Conservation (phyloP, 306 rosid species). For the Begonia masoniana region DNA sequence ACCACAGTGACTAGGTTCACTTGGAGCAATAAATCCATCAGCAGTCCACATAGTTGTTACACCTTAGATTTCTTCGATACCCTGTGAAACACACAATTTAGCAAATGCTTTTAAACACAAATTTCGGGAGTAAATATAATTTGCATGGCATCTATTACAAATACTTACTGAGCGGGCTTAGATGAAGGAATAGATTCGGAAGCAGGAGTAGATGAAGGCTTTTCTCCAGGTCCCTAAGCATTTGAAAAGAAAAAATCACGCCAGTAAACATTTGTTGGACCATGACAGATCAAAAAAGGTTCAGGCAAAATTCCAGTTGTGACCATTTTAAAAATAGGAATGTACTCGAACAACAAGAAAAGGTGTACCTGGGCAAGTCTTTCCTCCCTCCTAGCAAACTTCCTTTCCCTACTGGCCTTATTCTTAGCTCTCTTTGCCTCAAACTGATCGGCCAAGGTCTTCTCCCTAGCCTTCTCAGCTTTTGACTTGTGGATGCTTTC, state of each 20-base stretch:
- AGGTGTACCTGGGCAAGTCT: conserved; percentile 58
- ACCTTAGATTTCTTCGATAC: conserved; percentile 55
- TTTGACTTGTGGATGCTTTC: conserved; percentile 92
- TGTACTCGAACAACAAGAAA: too few species aligned
- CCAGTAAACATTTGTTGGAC: background rate
- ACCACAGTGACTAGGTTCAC: background rate
- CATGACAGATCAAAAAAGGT: too few species aligned
- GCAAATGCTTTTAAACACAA: too few species aligned
- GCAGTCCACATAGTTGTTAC: conserved; percentile 21
- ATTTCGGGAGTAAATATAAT: background rate
- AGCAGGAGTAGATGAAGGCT: conserved; percentile 10
- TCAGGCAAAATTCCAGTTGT: too few species aligned
- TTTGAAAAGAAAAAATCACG: background rate
- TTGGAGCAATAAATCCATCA: background rate
- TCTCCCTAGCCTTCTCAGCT: conserved; percentile 96
- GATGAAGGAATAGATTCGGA: conserved; percentile 13
- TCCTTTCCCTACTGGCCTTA: conserved; percentile 92
- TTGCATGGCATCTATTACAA: background rate
- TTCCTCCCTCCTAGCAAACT: conserved; percentile 73
- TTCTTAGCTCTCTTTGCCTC: conserved; percentile 91
- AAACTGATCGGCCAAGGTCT: conserved; percentile 77
- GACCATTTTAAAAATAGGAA: too few species aligned
- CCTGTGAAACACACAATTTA: conserved; percentile 22
- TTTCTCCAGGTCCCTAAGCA: conserved; percentile 65
- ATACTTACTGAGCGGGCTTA: conserved; percentile 50